Conservation (phyloP, 768 basidiomycete genomes). For the Panellus pusillus region DNA sequence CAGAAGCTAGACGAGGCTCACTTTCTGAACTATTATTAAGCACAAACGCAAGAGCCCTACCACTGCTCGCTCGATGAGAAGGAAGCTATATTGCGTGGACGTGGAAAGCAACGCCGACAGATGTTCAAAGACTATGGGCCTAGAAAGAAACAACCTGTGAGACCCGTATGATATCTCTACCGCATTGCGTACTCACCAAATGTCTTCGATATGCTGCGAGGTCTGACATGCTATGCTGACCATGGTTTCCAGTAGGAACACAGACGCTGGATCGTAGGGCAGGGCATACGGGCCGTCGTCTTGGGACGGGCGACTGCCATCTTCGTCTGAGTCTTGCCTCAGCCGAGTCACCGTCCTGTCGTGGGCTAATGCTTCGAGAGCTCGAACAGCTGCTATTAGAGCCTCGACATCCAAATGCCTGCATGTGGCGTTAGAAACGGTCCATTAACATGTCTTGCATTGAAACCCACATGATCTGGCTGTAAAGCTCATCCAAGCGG, state of each 20-base stretch:
- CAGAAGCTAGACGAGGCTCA: slow-evolving; percentile 31
- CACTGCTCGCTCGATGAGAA: slow-evolving; percentile 92
- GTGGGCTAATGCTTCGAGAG: slow-evolving; percentile 88
- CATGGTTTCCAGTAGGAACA: slow-evolving; percentile 94
- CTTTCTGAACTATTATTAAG: slow-evolving; percentile 77
- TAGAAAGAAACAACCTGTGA: slow-evolving; percentile 27
- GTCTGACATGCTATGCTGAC: slow-evolving; percentile 83
- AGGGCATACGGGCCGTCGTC: slow-evolving; percentile 54
- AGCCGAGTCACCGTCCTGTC: slow-evolving; percentile 81
- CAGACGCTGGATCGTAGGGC: slow-evolving; percentile 93
- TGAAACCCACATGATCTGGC: slow-evolving; percentile 80
- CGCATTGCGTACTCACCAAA: slow-evolving; percentile 61
- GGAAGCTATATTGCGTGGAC: slow-evolving; percentile 79
- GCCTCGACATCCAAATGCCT: slow-evolving; percentile 82
- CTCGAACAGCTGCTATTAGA: slow-evolving; percentile 79
- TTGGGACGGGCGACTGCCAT: slow-evolving; percentile 33
- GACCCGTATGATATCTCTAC: slow-evolving; percentile 1
- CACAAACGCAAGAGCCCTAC: slow-evolving; percentile 87
- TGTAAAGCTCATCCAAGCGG: slow-evolving; percentile 90
- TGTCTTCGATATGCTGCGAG: slow-evolving; percentile 77
- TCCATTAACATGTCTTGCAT: background rate
- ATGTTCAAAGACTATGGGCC: slow-evolving; percentile 96
- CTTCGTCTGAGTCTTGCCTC: slow-evolving; percentile 68
- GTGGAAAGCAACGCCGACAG: slow-evolving; percentile 77
- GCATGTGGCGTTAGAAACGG: slow-evolving; percentile 7